Conservation (phyloP, 352 stramenopile species). For the Phytophthora tubulina region DNA sequence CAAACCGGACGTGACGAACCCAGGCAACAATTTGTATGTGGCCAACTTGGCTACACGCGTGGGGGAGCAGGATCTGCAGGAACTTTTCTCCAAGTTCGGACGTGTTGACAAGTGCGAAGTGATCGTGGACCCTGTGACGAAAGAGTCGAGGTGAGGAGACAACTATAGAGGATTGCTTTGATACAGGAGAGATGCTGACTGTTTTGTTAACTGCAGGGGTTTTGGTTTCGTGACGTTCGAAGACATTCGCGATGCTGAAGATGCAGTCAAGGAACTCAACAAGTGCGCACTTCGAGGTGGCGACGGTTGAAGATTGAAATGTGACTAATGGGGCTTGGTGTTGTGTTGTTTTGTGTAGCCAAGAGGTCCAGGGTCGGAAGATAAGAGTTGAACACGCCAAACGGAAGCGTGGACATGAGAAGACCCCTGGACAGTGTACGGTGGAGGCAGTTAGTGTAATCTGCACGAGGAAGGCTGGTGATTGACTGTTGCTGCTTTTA, state of each 20-base stretch:
- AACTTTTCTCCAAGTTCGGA: constrained; percentile 81
- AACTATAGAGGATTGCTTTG: background rate
- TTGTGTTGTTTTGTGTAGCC: constrained; percentile 46
- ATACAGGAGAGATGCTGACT: background rate
- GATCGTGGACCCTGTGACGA: constrained; percentile 82
- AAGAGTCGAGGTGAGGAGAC: constrained; percentile 66
- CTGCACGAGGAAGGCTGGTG: background rate
- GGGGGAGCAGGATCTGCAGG: constrained; percentile 69
- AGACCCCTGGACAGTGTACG: constrained; percentile 85
- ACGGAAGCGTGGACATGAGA: constrained; percentile 80
- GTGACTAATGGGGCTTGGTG: constrained; percentile 15
- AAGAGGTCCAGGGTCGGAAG: constrained; percentile 76
- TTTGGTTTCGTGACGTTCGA: constrained; percentile 87
- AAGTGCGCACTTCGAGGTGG: constrained; percentile 51
- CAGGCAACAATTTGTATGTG: constrained; percentile 85
- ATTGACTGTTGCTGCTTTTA: background rate
- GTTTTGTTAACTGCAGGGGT: constrained; percentile 42
- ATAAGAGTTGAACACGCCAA: constrained; percentile 87
- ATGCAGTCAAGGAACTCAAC: constrained; percentile 84
- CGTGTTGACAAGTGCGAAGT: constrained; percentile 82
- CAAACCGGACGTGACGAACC: constrained; percentile 48
- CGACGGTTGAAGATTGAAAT: background rate
- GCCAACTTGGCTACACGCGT: constrained; percentile 72
- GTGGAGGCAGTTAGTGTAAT: background rate
- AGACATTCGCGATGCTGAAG: constrained; percentile 77